These are phyloP conservation scores for Termitomyces bulborhizus DNA, from an alignment of 768 basidiomycete genomes.

Conservation along the genomic window DNA sequence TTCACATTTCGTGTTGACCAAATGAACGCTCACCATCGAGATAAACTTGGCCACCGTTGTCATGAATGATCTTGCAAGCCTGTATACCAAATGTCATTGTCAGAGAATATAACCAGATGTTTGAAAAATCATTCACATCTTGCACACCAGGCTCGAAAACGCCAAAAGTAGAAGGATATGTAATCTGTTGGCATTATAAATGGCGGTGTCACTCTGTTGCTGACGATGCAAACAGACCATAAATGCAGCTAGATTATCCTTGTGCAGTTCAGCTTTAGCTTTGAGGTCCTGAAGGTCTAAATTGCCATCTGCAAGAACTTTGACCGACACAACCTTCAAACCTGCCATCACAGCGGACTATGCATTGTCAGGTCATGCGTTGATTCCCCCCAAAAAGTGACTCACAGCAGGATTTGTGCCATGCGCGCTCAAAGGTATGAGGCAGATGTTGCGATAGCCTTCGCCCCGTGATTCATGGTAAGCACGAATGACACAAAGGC, in stretches of 20 bases:
- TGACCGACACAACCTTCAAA: conserved; percentile 93
- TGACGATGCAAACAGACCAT: conserved; percentile 53
- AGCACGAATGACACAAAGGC: conserved; percentile 89
- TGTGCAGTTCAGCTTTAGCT: conserved; percentile 85
- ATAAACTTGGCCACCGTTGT: conserved; percentile 96
- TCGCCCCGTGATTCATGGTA: conserved; percentile 90
- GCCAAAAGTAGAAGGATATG: conserved; percentile 96
- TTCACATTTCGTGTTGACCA: too few species aligned
- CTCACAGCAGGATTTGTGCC: conserved; percentile 96
- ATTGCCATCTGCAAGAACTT: conserved; percentile 81
- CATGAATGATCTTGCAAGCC: conserved; percentile 92
- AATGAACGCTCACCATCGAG: conserved; percentile 58
- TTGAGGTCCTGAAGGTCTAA: conserved; percentile 84
- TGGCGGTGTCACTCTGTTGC: not conserved
- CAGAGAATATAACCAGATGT: not conserved
- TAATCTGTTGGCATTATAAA: conserved; percentile 54
- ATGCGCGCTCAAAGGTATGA: conserved; percentile 95
- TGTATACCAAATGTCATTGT: conserved; percentile 20
- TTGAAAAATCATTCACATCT: conserved; percentile 35
- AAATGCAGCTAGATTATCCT: conserved; percentile 88
- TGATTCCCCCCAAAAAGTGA: not conserved
- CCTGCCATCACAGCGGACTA: conserved; percentile 97
- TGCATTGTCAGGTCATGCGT: conserved; percentile 11
- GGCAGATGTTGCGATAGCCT: conserved; percentile 79
- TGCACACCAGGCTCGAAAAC: conserved; percentile 92